Base-by-base conservation (phyloP, 2,329 filamentous ascomycete genomes). In the Cephalotrichum gorgonifer region DNA sequence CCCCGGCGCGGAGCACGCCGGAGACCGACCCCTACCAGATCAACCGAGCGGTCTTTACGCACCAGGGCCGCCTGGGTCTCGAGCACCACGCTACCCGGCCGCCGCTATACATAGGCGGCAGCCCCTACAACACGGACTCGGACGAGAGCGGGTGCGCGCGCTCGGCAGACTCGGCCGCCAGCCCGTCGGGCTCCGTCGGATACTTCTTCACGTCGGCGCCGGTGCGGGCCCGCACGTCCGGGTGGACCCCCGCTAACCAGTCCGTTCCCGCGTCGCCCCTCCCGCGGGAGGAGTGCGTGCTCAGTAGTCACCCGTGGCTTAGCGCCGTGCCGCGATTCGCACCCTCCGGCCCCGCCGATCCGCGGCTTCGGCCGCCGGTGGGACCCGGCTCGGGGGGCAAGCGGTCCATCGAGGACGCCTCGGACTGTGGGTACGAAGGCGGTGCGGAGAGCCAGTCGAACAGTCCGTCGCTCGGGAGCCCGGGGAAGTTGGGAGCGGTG, bases 271-370 rank as follows among this genome's bases (percentile, higher is more conserved):
- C 51, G 7, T 43, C 48, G 39, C 50, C 51, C 23, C 20, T 42
- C 43, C 53, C 54, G 17, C 54, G 55, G 20, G 50, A 52, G 20
- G 50, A 20, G 33, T 50, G 50, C 47, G 51, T 51, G 2, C 48
- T 51, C 7, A 60, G 67, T 2, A 69, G n/a, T n/a, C 33, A 66
- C 50, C 70, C 70, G 4, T 64, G 66, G 56, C 62, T 73, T 7
- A 73, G 67, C 51, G 70, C 70, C 12, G 65, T 73, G 27, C 71
- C 71, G 6, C 63, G 69, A 20, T 66, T 66, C 52, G 51, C 46
- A 44, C 54, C 44, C 33, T 39, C 50, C 50, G 27, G 27, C 6
- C n/a, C n/a, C n/a, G 33, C 8, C 33, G 33, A 38, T n/a, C 33
- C 33, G 4, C 33, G 33, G 33, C n/a, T 38, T 4, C n/a, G 33